These are phyloP conservation scores for Didymella pinodella DNA, from an alignment of 2,329 filamentous ascomycete species.

Conservation along the genomic window DNA sequence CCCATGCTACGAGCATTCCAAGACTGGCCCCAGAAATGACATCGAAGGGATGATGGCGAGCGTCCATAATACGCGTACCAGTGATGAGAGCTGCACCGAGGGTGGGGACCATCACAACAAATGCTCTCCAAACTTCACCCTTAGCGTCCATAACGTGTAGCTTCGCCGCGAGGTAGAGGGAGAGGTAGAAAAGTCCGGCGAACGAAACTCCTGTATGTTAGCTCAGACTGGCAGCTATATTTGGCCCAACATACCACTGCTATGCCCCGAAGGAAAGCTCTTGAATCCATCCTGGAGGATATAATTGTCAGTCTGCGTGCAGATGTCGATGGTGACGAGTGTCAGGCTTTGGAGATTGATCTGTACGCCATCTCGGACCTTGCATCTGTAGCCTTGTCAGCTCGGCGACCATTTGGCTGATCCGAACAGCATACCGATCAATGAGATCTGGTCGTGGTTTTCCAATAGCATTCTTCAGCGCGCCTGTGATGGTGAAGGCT, in stretches of 20 bases:
- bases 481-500: conserved; percentile 65
- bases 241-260: conserved; percentile 55
- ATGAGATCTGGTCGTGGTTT: conserved; percentile 69
- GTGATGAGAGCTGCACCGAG: conserved; percentile 64
- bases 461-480: conserved; percentile 66
- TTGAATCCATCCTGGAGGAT: conserved; percentile 67
- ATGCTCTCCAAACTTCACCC: conserved; percentile 67
- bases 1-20: conserved; percentile 61
- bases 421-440: conserved; percentile 53
- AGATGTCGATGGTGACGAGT: conserved; percentile 53
- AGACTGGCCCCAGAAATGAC: conserved; percentile 64
- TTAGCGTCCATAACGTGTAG: conserved; percentile 67
- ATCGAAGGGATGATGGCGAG: conserved; percentile 68
- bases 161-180: conserved; percentile 66
- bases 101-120: conserved; percentile 62
- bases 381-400: conserved; percentile 33
- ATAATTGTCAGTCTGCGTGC: conserved; percentile 58
- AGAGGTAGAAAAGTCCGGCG: conserved; percentile 66
- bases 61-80: conserved; percentile 68
- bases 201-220: conserved; percentile 59
- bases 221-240: not conserved
- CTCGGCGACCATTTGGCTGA: not conserved
- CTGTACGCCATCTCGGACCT: conserved; percentile 20
- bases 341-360: conserved; percentile 8
- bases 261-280: conserved; percentile 66